phyloP scores from a whole-genome alignment of 2,329 filamentous ascomycete species.

The Stenocarpella maydis region DNA sequence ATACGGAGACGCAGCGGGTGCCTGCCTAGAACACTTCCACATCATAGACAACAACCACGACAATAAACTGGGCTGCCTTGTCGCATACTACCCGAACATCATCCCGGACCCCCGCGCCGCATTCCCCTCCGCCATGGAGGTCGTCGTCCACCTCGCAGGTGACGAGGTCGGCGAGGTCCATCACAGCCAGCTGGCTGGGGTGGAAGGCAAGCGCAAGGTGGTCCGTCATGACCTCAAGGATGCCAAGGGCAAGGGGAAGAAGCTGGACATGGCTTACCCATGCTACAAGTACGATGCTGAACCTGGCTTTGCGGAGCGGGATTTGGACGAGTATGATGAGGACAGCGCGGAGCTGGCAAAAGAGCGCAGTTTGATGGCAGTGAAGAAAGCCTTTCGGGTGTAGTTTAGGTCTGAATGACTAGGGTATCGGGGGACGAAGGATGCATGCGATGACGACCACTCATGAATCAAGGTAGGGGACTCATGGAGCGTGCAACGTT shows the following conservation, averaged over 20 bases:
- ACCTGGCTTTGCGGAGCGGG: slow-evolving; percentile 75
- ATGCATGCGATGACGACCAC: too few species aligned
- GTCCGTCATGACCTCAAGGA: slow-evolving; percentile 45
- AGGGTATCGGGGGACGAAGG: too few species aligned
- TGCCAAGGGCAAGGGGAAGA: slow-evolving; percentile 49
- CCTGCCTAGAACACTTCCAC: slow-evolving; percentile 55
- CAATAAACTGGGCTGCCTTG: slow-evolving; percentile 51
- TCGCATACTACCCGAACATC: slow-evolving; percentile 55
- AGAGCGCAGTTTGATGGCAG: slow-evolving; percentile 67
- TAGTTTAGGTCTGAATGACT: not conserved
- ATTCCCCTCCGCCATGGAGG: slow-evolving; percentile 50
- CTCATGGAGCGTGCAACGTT: too few species aligned
- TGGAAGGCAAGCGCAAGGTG: slow-evolving; percentile 53
- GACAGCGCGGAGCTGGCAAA: slow-evolving; percentile 73
- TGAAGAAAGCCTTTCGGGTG: slow-evolving; percentile 68
- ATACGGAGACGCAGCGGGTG: slow-evolving; percentile 53
- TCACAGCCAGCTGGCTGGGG: slow-evolving; percentile 53
- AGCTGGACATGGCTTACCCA: slow-evolving; percentile 47
- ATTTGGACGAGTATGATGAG: slow-evolving; percentile 72
- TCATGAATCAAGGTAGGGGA: too few species aligned
- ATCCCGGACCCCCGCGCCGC: slow-evolving; percentile 53
- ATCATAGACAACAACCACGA: slow-evolving; percentile 54
- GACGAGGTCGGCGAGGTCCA: slow-evolving; percentile 51
- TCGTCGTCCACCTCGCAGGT: slow-evolving; percentile 52
- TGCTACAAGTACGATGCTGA: slow-evolving; percentile 56